Evolutionary conservation across 176 grass and related monocot genomes (phyloP).

Genomic region (Oryza glaberrima): DNA sequence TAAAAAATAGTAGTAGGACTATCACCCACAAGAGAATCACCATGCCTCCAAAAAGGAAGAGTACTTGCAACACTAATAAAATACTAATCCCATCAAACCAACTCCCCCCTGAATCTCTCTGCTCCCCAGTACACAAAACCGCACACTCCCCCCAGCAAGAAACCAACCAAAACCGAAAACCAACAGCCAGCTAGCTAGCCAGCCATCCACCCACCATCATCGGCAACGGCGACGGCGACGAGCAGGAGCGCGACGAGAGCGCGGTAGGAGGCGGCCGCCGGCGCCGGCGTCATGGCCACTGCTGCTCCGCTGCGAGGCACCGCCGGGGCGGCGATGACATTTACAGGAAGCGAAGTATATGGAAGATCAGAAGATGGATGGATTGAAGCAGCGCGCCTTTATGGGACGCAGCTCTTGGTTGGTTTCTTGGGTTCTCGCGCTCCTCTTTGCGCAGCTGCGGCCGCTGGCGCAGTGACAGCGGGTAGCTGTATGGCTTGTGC

Average conservation of each 20-base stretch:
- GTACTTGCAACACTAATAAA: constrained; percentile 64
- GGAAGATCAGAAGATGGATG: background rate
- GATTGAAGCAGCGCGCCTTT: constrained; percentile 36
- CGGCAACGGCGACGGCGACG: constrained; percentile 46
- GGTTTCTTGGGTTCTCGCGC: constrained; percentile 53
- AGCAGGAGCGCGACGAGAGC: constrained; percentile 37
- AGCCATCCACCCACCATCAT: constrained; percentile 42
- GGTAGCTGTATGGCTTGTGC: constrained; percentile 44
- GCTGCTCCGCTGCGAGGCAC: background rate
- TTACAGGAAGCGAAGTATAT: constrained; percentile 20
- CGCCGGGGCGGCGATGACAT: constrained; percentile 30
- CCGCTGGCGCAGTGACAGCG: constrained; percentile 52
- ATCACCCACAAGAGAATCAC: constrained; percentile 43
- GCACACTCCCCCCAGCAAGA: background rate
- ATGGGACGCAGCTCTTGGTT: constrained; percentile 41
- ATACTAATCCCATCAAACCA: constrained; percentile 53
- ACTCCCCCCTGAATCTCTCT: constrained; percentile 28
- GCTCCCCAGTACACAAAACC: constrained; percentile 42
- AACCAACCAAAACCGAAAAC: background rate
- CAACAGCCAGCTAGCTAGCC: background rate
- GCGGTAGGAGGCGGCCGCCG: background rate
- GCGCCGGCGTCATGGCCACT: background rate
- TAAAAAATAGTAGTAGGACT: constrained; percentile 35
- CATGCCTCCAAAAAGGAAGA: constrained; percentile 47
- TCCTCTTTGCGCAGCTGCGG: constrained; percentile 34